These are phyloP conservation scores for Haplosporangium gracile DNA, from an alignment of 192 early-diverging fungal genomes.

Conservation along the genomic window DNA sequence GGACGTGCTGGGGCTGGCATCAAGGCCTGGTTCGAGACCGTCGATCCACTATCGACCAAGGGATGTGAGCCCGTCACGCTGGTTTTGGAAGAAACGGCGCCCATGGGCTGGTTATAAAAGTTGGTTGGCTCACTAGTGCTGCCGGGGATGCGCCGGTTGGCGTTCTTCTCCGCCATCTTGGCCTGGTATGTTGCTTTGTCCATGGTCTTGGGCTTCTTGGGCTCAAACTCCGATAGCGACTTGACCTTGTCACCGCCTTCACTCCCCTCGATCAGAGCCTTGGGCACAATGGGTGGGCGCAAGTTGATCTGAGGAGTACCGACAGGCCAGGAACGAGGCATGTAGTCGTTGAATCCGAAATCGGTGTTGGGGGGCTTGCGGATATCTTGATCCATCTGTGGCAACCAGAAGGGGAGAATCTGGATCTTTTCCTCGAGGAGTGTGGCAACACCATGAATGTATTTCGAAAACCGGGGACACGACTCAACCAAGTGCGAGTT, in stretches of 20 bases:
- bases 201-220: conserved; percentile 52
- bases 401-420: conserved; percentile 73
- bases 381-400: conserved; percentile 57
- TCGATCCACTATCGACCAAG: conserved; percentile 26
- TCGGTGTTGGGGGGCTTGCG: conserved; percentile 54
- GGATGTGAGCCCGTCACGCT: conserved; percentile 38
- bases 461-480: conserved; percentile 90
- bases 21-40: conserved; percentile 16
- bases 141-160: conserved; percentile 30
- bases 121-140: neutral
- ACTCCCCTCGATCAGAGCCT: conserved; percentile 24
- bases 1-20: conserved; percentile 37
- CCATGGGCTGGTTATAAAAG: conserved; percentile 45
- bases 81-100: conserved; percentile 13
- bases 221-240: conserved; percentile 54
- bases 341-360: conserved; percentile 33
- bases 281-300: conserved; percentile 17
- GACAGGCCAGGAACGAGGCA: conserved; percentile 46
- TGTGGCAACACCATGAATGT: conserved; percentile 84
- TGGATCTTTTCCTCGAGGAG: conserved; percentile 72
- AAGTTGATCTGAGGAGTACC: conserved; percentile 37
- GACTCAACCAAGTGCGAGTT: conserved; percentile 81
- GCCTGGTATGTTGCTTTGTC: conserved; percentile 52
- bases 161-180: conserved; percentile 52
- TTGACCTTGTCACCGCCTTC: conserved; percentile 24